Evolutionary conservation across 1,284 basidiomycete species (phyloP), one percentile per base, ranked within the genome.

Genomic region (Moesziomyces parantarcticus): DNA sequence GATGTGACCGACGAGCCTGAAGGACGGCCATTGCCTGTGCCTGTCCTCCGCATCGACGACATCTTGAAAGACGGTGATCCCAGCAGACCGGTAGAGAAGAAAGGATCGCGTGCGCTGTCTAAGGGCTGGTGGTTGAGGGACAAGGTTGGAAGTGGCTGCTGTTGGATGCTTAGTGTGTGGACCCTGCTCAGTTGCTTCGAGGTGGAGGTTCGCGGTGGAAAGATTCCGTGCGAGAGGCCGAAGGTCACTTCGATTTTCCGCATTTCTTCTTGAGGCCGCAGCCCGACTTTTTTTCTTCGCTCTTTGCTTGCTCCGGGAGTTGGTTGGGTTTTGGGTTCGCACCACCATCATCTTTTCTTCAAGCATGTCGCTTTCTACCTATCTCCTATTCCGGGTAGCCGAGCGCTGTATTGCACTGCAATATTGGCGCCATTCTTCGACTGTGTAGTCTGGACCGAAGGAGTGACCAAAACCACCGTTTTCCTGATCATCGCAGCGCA

Each of bases 1-100:
- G 58, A 22, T 34, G 48, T 56, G 45, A 18, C 47, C 10, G 49
- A 58, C 25, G 45, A 42, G 18, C 21, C 23, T 21, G 60, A 63
- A 32, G 60, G 49, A 20, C 68, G 61, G 20, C 59, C 52, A 8
- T 44, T 23, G 32, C 58, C 58, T 8, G 58, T 52, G 1, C 50
- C 58, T 25, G 67, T 60, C 34, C 68, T 57, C 43, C 61, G 57
- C 58, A 63, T 55, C 9, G 68, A 32, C 39, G 68, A 65, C 68
- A 65, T 65, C 2, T 26, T 53, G 23, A 10, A 22, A 8, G 25
- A 22, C 11, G 25, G 36, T 6, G 41, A 20, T 14, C 11, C 11
- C 8, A 20, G 9, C 36, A 39, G 36, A 39, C 36, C 13, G 2
- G 29, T 13, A 13, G 29, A 13, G 29, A 32, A 32, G 29, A 32